These are phyloP conservation scores for Xylaria sp. DNA, from an alignment of 2,329 filamentous ascomycete species.

Conservation along the genomic window DNA sequence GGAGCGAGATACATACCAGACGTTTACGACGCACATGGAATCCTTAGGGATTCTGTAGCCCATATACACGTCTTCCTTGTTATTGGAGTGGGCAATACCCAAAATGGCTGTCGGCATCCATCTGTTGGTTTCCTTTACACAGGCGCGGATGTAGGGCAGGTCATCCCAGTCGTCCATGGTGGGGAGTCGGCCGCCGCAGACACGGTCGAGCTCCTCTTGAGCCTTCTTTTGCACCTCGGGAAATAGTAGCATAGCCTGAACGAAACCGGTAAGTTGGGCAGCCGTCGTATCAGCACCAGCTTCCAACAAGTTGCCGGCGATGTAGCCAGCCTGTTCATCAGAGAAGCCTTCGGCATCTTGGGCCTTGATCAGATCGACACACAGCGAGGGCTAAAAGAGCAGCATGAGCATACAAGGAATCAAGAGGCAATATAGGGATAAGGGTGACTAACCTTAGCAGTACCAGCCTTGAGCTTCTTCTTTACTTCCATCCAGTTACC, in stretches of 20 bases:
- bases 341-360: slow-evolving; percentile 50
- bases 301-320: slow-evolving; percentile 46
- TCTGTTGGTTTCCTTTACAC: slow-evolving; percentile 59
- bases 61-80: slow-evolving; percentile 52
- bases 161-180: slow-evolving; percentile 55
- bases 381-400: slow-evolving; percentile 45
- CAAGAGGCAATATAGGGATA: no score
- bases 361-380: slow-evolving; percentile 44
- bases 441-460: slow-evolving; percentile 37
- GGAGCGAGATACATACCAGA: slow-evolving; percentile 48
- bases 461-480: slow-evolving; percentile 41
- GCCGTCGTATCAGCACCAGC: slow-evolving; percentile 57
- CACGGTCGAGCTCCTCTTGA: slow-evolving; percentile 53
- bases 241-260: slow-evolving; percentile 56
- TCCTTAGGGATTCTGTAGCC: slow-evolving; percentile 58
- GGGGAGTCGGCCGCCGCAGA: slow-evolving; percentile 58
- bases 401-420: slow-evolving; percentile 10
- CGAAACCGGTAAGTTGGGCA: slow-evolving; percentile 55
- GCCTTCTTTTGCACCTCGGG: slow-evolving; percentile 50
- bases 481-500: slow-evolving; percentile 43
- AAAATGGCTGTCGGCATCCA: slow-evolving; percentile 58
- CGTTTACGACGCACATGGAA: slow-evolving; percentile 55
- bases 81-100: slow-evolving; percentile 54
- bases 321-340: slow-evolving; percentile 52
- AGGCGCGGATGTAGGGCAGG: slow-evolving; percentile 60